Conservation (phyloP, 495 filamentous ascomycete genomes). For the Aspergillus hancockii region DNA sequence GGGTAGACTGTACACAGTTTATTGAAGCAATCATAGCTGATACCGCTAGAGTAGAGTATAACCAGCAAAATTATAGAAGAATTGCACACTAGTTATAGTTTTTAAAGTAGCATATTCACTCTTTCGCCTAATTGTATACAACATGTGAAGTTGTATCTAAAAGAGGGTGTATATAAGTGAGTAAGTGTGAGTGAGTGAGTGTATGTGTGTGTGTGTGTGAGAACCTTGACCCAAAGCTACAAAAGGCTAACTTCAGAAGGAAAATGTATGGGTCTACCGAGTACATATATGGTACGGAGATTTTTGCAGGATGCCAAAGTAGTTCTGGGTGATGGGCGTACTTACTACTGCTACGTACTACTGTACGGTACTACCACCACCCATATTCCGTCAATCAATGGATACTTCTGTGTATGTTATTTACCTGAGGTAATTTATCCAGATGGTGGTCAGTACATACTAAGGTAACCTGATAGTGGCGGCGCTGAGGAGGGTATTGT, state of each 20-base stretch:
- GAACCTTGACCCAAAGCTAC: no score
- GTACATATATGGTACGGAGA: conserved; percentile 13
- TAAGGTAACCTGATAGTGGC: conserved; percentile 3
- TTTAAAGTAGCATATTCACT: no score
- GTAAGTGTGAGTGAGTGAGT: no score
- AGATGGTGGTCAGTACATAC: background rate
- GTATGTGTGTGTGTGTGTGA: no score
- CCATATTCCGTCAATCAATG: conserved; percentile 1
- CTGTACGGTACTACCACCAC: conserved; percentile 9
- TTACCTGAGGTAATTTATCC: conserved; percentile 5
- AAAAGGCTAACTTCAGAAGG: no score
- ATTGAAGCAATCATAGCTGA: no score
- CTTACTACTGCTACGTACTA: conserved; percentile 6
- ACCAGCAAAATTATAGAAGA: no score
- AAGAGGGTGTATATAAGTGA: no score
- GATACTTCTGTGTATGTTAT: background rate
- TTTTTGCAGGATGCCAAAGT: conserved; percentile 18
- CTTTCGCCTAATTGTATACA: background rate
- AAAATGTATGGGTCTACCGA: background rate
- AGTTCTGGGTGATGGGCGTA: conserved; percentile 8
- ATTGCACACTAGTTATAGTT: no score
- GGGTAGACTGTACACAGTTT: no score
- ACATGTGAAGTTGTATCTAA: no score
- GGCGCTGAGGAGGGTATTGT: background rate
- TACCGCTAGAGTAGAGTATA: no score